These are phyloP conservation scores for Poa pratensis DNA, from an alignment of 176 grass and related monocot genomes.

Conservation along the genomic window DNA sequence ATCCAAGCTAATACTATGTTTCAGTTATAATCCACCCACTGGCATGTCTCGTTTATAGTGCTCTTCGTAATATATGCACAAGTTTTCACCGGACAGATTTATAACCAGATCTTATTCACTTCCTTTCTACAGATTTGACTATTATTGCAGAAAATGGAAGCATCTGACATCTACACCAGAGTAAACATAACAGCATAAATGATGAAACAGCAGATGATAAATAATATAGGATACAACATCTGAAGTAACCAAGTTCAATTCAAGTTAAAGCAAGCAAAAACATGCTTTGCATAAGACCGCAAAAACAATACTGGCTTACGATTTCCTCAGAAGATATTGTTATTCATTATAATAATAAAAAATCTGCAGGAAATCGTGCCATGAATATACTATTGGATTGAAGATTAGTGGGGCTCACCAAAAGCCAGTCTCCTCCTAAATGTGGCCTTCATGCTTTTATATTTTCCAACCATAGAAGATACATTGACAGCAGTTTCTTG, in stretches of 20 bases:
- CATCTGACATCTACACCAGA: conserved; percentile 16
- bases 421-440: conserved; percentile 92
- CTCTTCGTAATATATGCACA: neutral
- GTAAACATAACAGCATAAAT: conserved; percentile 21
- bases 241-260: conserved; percentile 15
- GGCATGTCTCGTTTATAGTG: conserved; percentile 13
- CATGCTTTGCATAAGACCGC: conserved; percentile 2
- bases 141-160: conserved; percentile 28
- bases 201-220: conserved; percentile 21
- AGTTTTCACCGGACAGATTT: conserved; percentile 17
- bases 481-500: conserved; percentile 65
- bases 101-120: conserved; percentile 26
- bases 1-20: conserved; percentile 29
- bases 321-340: conserved; percentile 5
- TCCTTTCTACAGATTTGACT: conserved; percentile 24
- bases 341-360: conserved; percentile 24
- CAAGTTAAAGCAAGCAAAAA: conserved; percentile 20
- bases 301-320: neutral
- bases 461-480: conserved; percentile 94
- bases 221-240: conserved; percentile 11
- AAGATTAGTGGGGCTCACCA: conserved; percentile 61
- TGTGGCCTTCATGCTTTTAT: conserved; percentile 80
- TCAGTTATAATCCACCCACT: conserved; percentile 28
- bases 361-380: conserved; percentile 16
- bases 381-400: conserved; percentile 13